Conservation (phyloP, 805 yeast genomes). For the Nakazawaea peltata region DNA sequence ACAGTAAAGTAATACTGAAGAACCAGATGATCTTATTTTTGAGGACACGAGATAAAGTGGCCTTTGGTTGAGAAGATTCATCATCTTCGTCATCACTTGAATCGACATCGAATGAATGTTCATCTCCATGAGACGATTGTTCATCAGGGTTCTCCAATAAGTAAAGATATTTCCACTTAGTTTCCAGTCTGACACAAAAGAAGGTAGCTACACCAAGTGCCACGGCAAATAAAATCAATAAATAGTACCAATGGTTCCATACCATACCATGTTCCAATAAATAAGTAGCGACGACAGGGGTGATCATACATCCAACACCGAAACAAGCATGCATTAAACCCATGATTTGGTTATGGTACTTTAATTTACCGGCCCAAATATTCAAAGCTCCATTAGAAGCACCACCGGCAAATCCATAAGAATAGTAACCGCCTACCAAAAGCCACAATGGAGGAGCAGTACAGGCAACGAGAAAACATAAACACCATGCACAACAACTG, state of each 20-base stretch:
- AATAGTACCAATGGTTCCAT: slow-evolving; percentile 40
- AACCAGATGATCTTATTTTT: slow-evolving; percentile 30
- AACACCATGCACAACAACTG: slow-evolving; percentile 3
- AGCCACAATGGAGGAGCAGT: slow-evolving; percentile 6
- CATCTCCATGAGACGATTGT: neutral
- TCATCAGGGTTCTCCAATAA: slow-evolving; percentile 7
- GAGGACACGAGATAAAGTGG: slow-evolving; percentile 15
- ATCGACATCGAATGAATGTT: neutral
- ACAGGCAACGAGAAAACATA: slow-evolving; percentile 7
- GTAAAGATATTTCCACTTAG: slow-evolving; percentile 35
- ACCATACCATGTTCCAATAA: slow-evolving; percentile 28
- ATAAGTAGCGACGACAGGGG: slow-evolving; percentile 37
- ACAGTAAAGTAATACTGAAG: slow-evolving; percentile 34
- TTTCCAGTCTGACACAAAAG: slow-evolving; percentile 31
- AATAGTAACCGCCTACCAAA: slow-evolving; percentile 4
- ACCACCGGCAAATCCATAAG: slow-evolving; percentile 10
- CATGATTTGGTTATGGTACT: slow-evolving; percentile 40
- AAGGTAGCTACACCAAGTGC: slow-evolving; percentile 18
- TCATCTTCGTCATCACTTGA: slow-evolving; percentile 4
- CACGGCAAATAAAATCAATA: slow-evolving; percentile 24
- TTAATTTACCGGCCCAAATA: slow-evolving; percentile 41
- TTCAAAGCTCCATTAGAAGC: slow-evolving; percentile 19
- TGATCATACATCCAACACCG: slow-evolving; percentile 45
- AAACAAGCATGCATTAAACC: slow-evolving; percentile 46
- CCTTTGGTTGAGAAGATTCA: slow-evolving; percentile 10